Evolutionary conservation across 352 stramenopile genomes (phyloP).

Genomic region (Aphanomyces astaci): DNA sequence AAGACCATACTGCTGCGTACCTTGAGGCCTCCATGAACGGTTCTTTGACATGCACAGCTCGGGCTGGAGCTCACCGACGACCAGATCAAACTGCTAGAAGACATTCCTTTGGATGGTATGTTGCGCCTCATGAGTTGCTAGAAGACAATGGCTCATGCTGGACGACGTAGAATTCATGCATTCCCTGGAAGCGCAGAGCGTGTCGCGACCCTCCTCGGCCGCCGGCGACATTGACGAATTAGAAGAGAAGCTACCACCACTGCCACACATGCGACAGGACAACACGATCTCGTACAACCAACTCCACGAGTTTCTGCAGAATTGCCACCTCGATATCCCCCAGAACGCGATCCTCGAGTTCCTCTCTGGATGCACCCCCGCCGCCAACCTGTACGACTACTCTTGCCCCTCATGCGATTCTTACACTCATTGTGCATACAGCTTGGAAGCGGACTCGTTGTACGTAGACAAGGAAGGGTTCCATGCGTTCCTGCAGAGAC

Average conservation of each 20-base stretch:
- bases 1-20: background rate
- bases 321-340: conserved; percentile 13
- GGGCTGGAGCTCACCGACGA: conserved; percentile 6
- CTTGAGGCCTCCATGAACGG: too few relatives aligned
- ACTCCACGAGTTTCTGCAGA: conserved; percentile 10
- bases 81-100: conserved; percentile 16
- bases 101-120: conserved; percentile 9
- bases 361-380: background rate
- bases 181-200: background rate
- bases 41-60: too few relatives aligned
- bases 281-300: conserved; percentile 20
- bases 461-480: conserved; percentile 16
- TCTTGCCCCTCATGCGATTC: too few relatives aligned
- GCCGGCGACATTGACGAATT: background rate
- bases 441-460: background rate
- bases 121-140: too few relatives aligned
- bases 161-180: conserved; percentile 15
- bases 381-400: background rate
- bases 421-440: background rate
- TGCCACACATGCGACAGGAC: background rate
- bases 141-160: too few relatives aligned
- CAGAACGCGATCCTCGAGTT: conserved; percentile 3
- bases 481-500: background rate
- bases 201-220: background rate
- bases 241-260: background rate